Base-by-base conservation (phyloP, 345 rosid species). In the Brassica rapa region DNA sequence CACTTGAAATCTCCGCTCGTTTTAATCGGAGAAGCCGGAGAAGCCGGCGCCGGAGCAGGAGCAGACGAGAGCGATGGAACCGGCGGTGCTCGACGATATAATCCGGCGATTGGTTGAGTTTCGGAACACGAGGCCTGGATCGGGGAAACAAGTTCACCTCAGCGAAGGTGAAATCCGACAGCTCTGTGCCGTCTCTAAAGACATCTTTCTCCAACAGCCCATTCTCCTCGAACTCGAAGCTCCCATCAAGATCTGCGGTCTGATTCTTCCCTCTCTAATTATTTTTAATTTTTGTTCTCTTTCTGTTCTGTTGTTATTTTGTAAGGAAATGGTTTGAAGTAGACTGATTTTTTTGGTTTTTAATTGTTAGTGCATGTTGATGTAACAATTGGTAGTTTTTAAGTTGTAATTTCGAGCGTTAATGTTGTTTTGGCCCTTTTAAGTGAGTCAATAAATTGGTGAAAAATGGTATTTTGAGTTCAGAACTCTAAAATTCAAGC, bases 171-270 rank as follows among this genome's bases (percentile, higher is more conserved):
- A 93, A 92, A 93, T 93, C 80, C 89, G 92, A 23, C 91, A 85
- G 77, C 91, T 90, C 5, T 89, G 96, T 77, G 27, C 83, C 37
- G 88, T 84, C 35, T 83, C 98, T 16, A 81, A 84, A 73, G 88
- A 90, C 67, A 87, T 93, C 70, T 93, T 93, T 41, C 92, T 93
- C 69, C 89, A 88, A 7, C 98, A 93, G 64, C 94, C 98, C 2
- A 90, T 82, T 85, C 91, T 93, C 9, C 98, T 93, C 21, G 96
- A 90, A 60, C 91, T 93, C 14, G 89, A 87, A 68, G 94, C 97
- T 19, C 97, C 98, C 77, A 89, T 93, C 86, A 90, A 93, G 96
- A 89, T 93, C 88, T 93, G 98, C 43, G 98, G 96, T 93, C 8
- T 51, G 74, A 25, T 73, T 68, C 15, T 66, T 68, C 78, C 30